Evolutionary conservation across 2,329 filamentous ascomycete species (phyloP).

Genomic region (Geosmithia flava): DNA sequence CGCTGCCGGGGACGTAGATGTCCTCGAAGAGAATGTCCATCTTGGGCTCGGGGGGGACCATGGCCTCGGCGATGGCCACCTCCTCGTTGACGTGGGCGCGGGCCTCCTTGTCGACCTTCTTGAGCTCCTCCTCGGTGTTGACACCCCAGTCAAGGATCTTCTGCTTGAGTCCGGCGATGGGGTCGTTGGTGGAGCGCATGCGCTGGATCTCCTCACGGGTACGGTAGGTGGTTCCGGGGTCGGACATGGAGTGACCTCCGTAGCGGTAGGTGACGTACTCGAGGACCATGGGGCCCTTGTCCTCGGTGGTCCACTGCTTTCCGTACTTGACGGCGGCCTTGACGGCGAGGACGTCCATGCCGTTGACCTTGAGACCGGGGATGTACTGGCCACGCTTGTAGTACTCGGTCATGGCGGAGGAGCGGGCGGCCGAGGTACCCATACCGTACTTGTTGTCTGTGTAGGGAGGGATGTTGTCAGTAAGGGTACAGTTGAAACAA

Average conservation of each 20-base stretch:
- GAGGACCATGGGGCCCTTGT: slow-evolving; percentile 88
- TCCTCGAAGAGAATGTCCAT: slow-evolving; percentile 86
- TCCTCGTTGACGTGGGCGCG: slow-evolving; percentile 76
- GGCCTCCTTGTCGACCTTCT: slow-evolving; percentile 89
- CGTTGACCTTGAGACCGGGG: slow-evolving; percentile 97
- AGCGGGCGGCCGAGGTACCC: slow-evolving; percentile 91
- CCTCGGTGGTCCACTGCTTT: slow-evolving; percentile 72
- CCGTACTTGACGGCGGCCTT: slow-evolving; percentile 93
- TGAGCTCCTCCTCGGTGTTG: slow-evolving; percentile 86
- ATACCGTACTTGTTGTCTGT: slow-evolving; percentile 99
- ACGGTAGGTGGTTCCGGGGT: slow-evolving; percentile 97
- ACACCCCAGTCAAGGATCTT: slow-evolving; percentile 96
- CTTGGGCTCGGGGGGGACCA: slow-evolving; percentile 67
- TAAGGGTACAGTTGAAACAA: background rate
- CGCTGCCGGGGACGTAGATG: slow-evolving; percentile 81
- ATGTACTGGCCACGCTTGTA: slow-evolving; percentile 99
- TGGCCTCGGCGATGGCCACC: slow-evolving; percentile 81
- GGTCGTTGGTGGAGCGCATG: slow-evolving; percentile 98
- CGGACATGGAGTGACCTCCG: slow-evolving; percentile 99
- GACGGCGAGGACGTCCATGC: slow-evolving; percentile 97
- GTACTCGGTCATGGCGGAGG: slow-evolving; percentile 95
- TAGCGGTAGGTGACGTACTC: slow-evolving; percentile 99
- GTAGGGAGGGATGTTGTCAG: background rate
- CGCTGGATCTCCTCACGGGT: slow-evolving; percentile 99
- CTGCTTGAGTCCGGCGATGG: slow-evolving; percentile 95